Percentiles rank a stretch among this genome's conserved stretches.
phyloP scores from a whole-genome alignment of 176 grass and related monocot genomes.

The Miscanthus lutarioriparius region DNA sequence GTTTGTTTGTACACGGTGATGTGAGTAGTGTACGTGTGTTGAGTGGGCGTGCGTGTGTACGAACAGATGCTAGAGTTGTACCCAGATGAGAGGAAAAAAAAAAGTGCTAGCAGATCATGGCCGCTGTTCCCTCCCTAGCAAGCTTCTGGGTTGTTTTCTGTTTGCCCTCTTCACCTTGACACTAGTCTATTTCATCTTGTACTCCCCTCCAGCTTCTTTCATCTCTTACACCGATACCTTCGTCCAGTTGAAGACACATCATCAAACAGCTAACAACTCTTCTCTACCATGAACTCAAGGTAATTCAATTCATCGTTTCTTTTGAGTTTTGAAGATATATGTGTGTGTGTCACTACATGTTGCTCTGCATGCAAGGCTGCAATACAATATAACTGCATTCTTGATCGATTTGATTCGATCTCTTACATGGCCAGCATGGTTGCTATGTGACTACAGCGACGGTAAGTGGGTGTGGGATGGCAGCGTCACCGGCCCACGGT shows the following conservation, averaged over 20 bases:
- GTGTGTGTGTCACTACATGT: too few relatives aligned
- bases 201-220: not conserved
- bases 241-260: not conserved
- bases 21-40: too few relatives aligned
- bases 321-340: not conserved
- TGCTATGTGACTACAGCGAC: constrained; percentile 38
- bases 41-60: too few relatives aligned
- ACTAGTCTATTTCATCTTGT: constrained; percentile 17
- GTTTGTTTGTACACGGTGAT: too few relatives aligned
- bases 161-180: constrained; percentile 11
- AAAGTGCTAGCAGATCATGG: not conserved
- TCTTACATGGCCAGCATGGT: not conserved
- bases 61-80: too few relatives aligned
- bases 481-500: not conserved
- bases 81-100: too few relatives aligned
- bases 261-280: not conserved
- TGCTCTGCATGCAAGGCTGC: too few relatives aligned
- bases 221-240: not conserved
- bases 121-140: not conserved
- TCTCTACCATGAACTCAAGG: constrained; percentile 8
- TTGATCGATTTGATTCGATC: not conserved
- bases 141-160: not conserved
- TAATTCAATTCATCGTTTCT: not conserved
- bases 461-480: constrained; percentile 34
- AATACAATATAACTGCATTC: not conserved